Percentiles rank a stretch among this genome's conserved stretches.
phyloP scores from a whole-genome alignment of 139 green algal species.

The Mychonastes homosphaera region DNA sequence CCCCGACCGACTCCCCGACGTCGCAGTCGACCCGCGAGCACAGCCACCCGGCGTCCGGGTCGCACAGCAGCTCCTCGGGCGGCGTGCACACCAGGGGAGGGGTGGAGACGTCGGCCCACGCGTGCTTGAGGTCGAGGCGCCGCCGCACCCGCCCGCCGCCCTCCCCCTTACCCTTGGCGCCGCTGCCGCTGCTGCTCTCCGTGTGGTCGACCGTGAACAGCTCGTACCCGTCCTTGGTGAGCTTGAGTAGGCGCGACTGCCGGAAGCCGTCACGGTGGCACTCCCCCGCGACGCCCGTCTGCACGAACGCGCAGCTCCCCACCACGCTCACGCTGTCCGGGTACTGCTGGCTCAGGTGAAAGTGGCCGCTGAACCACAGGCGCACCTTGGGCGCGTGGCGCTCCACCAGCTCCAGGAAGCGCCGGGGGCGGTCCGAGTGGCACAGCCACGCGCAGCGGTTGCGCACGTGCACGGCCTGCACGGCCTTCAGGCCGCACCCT shows the following conservation, averaged over 20 bases:
- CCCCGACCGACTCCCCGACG: too few relatives aligned
- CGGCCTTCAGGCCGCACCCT: slow-evolving; percentile 61
- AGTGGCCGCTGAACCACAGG: slow-evolving; percentile 64
- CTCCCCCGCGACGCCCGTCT: slow-evolving; percentile 71
- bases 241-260: slow-evolving; percentile 25
- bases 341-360: slow-evolving; percentile 71
- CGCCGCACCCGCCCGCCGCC: background rate
- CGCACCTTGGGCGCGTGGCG: slow-evolving; percentile 47
- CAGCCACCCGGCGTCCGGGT: slow-evolving; percentile 48
- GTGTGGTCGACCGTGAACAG: slow-evolving; percentile 66
- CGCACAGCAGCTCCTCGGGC: slow-evolving; percentile 53
- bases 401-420: slow-evolving; percentile 57
- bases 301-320: slow-evolving; percentile 56
- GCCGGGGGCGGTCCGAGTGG: slow-evolving; percentile 13
- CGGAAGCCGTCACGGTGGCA: slow-evolving; percentile 59
- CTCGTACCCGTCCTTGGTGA: slow-evolving; percentile 38
- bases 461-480: slow-evolving; percentile 74
- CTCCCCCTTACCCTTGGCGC: slow-evolving; percentile 39
- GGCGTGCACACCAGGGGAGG: slow-evolving; percentile 35
- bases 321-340: slow-evolving; percentile 48
- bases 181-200: slow-evolving; percentile 32
- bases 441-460: slow-evolving; percentile 46
- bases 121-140: background rate
- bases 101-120: background rate
- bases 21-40: slow-evolving; percentile 41